Evolutionary conservation across 768 basidiomycete genomes (phyloP).

Genomic region (Lepiota brunneoincarnata): DNA sequence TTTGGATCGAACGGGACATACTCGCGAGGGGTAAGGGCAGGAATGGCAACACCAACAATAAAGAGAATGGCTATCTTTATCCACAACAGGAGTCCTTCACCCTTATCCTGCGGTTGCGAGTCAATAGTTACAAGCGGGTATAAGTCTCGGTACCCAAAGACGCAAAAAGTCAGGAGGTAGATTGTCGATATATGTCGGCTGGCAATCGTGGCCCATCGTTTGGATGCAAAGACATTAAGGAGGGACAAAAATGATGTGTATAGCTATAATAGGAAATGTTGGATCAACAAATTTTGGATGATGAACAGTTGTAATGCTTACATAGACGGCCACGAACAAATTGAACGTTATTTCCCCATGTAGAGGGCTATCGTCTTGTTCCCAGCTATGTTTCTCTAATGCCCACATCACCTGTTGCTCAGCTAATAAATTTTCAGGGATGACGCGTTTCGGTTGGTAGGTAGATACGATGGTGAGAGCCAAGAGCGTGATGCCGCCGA

Average conservation of each 20-base stretch:
- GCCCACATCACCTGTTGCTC: conserved; percentile 24
- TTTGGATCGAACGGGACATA: conserved; percentile 17
- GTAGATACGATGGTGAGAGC: conserved; percentile 44
- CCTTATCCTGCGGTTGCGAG: conserved; percentile 9
- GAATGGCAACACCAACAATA: conserved; percentile 7
- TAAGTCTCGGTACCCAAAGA: conserved; percentile 17
- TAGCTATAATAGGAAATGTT: neutral
- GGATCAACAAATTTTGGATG: conserved; percentile 20
- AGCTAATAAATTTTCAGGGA: conserved; percentile 14
- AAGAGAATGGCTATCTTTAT: conserved; percentile 15
- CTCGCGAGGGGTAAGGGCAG: conserved; percentile 13
- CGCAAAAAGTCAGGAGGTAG: conserved; percentile 11
- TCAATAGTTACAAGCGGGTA: conserved; percentile 16
- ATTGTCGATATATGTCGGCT: conserved; percentile 37
- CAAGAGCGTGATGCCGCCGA: conserved; percentile 45
- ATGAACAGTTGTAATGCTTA: conserved; percentile 21
- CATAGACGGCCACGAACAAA: conserved; percentile 17
- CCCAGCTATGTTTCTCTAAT: conserved; percentile 5
- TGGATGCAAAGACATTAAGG: conserved; percentile 35
- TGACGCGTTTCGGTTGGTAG: conserved; percentile 23
- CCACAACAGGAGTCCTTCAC: conserved; percentile 17
- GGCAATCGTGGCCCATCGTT: conserved; percentile 33
- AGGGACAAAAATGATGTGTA: conserved; percentile 31
- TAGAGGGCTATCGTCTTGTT: neutral
- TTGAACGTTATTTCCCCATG: conserved; percentile 25